These are phyloP conservation scores for Coemansia reversa DNA, from an alignment of 192 early-diverging fungal species.

Conservation along the genomic window DNA sequence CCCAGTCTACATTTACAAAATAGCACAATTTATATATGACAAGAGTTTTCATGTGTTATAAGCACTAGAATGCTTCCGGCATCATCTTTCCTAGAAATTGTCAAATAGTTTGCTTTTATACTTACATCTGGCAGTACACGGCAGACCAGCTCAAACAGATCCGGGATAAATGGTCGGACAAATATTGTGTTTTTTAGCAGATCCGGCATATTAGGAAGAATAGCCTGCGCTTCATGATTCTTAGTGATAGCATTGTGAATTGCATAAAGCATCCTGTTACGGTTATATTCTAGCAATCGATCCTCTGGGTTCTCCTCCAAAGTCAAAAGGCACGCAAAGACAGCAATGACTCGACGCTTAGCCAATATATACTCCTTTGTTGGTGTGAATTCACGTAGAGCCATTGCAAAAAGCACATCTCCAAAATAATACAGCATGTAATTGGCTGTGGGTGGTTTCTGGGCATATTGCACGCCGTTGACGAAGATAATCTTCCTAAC, in stretches of 20 bases:
- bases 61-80: not conserved
- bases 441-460: conserved; percentile 42
- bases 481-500: conserved; percentile 22
- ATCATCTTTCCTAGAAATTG: too few relatives aligned
- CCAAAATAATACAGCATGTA: conserved; percentile 34
- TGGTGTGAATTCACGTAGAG: conserved; percentile 9
- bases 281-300: conserved; percentile 15
- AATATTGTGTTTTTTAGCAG: conserved; percentile 35
- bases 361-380: conserved; percentile 14
- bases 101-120: not conserved
- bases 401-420: conserved; percentile 23
- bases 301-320: conserved; percentile 20
- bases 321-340: conserved; percentile 18
- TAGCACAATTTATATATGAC: not conserved
- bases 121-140: conserved; percentile 41
- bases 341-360: conserved; percentile 13
- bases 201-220: conserved; percentile 23
- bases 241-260: conserved; percentile 19
- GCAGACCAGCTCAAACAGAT: conserved; percentile 26
- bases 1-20: not conserved
- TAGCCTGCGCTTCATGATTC: conserved; percentile 20
- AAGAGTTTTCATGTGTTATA: not conserved
- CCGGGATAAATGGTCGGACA: conserved; percentile 39
- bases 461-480: conserved; percentile 24
- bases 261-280: conserved; percentile 23